phyloP scores from a whole-genome alignment of 805 yeast species.

The Candida golubevii region DNA sequence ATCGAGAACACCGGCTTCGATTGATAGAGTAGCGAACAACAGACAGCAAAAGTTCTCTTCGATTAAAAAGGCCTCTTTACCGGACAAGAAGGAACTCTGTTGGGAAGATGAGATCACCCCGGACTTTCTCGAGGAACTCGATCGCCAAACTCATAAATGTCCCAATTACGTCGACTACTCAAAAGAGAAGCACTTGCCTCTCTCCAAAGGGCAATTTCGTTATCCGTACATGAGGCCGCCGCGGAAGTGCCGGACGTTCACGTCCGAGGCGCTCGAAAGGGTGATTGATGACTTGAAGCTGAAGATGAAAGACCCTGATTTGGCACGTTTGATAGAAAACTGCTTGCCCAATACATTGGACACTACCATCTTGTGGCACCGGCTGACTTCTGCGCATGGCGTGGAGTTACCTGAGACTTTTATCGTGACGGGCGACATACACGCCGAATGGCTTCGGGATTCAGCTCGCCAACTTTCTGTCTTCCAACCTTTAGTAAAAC shows the following conservation, averaged over 20 bases:
- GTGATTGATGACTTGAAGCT: conserved; percentile 49
- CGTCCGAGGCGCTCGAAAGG: conserved; percentile 56
- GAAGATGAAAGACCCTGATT: conserved; percentile 55
- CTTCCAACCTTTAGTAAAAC: conserved; percentile 56
- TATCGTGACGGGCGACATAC: conserved; percentile 87
- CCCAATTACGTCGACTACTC: conserved; percentile 64
- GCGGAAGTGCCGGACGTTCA: conserved; percentile 67
- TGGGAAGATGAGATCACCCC: conserved; percentile 9
- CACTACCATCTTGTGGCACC: conserved; percentile 78
- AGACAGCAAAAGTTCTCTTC: no score
- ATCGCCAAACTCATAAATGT: conserved; percentile 34
- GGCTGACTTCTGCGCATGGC: conserved; percentile 13
- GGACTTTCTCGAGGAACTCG: conserved; percentile 18
- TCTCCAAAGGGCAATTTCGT: conserved; percentile 48
- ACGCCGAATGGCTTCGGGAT: conserved; percentile 91
- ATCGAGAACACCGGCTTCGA: no score
- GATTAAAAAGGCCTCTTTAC: no score
- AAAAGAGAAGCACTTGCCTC: conserved; percentile 49
- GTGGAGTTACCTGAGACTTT: conserved; percentile 50
- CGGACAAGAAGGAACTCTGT: no score
- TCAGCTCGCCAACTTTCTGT: conserved; percentile 79
- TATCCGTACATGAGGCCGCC: conserved; percentile 78
- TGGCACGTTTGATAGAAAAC: conserved; percentile 74
- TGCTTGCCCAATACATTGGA: conserved; percentile 85
- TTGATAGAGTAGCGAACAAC: no score